Evolutionary conservation across 2,329 filamentous ascomycete genomes (phyloP), one percentile per base, ranked within the genome.

Genomic region (Atkinsonella hypoxylon): DNA sequence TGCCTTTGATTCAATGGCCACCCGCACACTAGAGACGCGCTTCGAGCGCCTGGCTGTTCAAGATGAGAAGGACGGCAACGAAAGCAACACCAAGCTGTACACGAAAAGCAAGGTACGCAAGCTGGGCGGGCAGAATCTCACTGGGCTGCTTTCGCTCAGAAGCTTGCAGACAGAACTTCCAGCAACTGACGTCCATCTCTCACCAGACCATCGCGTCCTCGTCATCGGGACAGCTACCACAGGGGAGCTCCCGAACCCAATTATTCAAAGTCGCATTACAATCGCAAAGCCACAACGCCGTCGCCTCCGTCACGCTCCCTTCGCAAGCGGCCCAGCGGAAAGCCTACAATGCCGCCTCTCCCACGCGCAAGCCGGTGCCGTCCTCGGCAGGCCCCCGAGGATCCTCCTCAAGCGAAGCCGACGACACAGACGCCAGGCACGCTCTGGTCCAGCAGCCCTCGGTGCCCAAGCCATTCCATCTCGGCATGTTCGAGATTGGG

Each of bases 11-110:
- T 17, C 32, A 53, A 82, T 91, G 86, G 81, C 90, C 56, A 79
- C 86, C 53, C 81, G 87, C 59, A 82, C 81, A 48, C 76, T 97
- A 45, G 91, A 96, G 71, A 76, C 86, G 69, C 87, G 87, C 61
- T 88, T 97, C 63, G 89, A 95, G 81, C 84, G 83, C 68, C 80
- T 96, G 71, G 85, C 87, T 18, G 87, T 96, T 55, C 85, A 87
- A 60, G 90, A 96, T 63, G 90, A 95, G 69, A 94, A 91, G 63
- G 84, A 88, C 53, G 69, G 73, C 32, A 70, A 70, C 50, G 75
- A 79, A 55, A 72, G 70, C 55, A 44, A 45, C 34, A 34, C 43
- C 30, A 75, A 75, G 55, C 54, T 58, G 26, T 83, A 86, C 65
- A 74, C 80, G 58, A 95, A 94, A 70, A 68, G 80, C 54, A 95